phyloP scores from a whole-genome alignment of 176 grass and related monocot genomes.

The Avena insularis region DNA sequence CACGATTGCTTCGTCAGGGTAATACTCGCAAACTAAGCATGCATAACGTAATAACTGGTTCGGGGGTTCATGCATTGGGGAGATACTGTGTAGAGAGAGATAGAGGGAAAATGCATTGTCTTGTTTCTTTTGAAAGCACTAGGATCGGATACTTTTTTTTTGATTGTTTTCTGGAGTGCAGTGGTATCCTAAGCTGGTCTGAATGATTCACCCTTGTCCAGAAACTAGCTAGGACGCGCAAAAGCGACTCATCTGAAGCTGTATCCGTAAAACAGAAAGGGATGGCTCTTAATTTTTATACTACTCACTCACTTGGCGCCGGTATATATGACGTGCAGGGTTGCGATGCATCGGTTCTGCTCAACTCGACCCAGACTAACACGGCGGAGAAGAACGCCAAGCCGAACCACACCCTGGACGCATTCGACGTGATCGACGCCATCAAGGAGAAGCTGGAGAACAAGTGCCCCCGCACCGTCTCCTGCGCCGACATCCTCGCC shows the following conservation, averaged over 20 bases:
- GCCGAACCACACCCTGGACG: slow-evolving; percentile 56
- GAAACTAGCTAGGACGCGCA: neutral
- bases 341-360: slow-evolving; percentile 55
- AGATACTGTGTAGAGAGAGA: neutral
- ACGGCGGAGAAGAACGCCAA: slow-evolving; percentile 62
- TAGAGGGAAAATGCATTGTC: neutral
- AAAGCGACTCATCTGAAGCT: slow-evolving; percentile 15
- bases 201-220: slow-evolving; percentile 14
- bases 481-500: slow-evolving; percentile 80
- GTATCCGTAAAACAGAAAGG: neutral
- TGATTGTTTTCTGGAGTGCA: neutral
- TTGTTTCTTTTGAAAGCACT: neutral
- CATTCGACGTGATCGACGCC: slow-evolving; percentile 49
- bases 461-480: slow-evolving; percentile 45
- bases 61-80: neutral
- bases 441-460: slow-evolving; percentile 50
- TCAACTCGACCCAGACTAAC: slow-evolving; percentile 55
- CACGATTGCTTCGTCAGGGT: slow-evolving; percentile 94
- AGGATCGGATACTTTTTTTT: neutral
- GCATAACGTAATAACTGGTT: neutral
- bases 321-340: slow-evolving; percentile 32
- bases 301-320: too few relatives aligned
- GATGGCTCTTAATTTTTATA: neutral
- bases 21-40: neutral
- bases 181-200: slow-evolving; percentile 8